phyloP scores from a whole-genome alignment of 192 early-diverging fungal species.

The Rhizoclosmatium globosum region DNA sequence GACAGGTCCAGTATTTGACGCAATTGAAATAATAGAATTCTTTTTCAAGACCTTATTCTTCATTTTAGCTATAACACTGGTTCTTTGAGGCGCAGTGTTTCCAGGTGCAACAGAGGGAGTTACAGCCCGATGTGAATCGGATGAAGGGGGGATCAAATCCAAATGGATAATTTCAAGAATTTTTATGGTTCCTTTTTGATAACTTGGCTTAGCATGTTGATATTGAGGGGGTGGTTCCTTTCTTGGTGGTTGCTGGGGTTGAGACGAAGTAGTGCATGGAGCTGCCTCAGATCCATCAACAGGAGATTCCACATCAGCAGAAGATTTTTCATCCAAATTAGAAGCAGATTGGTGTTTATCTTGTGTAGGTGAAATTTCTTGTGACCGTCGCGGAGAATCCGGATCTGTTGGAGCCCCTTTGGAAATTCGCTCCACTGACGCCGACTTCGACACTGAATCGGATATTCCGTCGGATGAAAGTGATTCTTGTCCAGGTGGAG shows the following conservation, averaged over 20 bases:
- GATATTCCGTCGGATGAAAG: background rate
- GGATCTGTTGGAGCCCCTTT: background rate
- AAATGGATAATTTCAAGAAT: slow-evolving; percentile 14
- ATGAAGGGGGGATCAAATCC: background rate
- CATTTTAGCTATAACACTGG: background rate
- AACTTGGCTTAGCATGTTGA: background rate
- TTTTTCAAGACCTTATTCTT: background rate
- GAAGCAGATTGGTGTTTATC: background rate
- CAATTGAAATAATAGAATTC: background rate
- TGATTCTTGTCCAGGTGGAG: background rate
- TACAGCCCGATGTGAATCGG: background rate
- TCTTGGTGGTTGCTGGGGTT: too few species aligned
- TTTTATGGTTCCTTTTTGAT: background rate
- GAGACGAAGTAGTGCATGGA: too few species aligned
- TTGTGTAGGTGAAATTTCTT: background rate
- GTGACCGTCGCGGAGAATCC: background rate
- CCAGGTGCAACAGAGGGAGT: background rate
- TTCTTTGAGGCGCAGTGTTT: background rate
- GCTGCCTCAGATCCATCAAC: background rate
- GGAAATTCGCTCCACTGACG: background rate
- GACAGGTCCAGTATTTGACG: background rate
- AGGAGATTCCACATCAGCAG: background rate
- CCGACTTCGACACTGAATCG: too few species aligned
- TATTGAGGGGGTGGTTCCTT: too few species aligned
- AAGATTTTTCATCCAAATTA: background rate